Conservation (phyloP, 164 flowering plant species). For the Malania oleifera region DNA sequence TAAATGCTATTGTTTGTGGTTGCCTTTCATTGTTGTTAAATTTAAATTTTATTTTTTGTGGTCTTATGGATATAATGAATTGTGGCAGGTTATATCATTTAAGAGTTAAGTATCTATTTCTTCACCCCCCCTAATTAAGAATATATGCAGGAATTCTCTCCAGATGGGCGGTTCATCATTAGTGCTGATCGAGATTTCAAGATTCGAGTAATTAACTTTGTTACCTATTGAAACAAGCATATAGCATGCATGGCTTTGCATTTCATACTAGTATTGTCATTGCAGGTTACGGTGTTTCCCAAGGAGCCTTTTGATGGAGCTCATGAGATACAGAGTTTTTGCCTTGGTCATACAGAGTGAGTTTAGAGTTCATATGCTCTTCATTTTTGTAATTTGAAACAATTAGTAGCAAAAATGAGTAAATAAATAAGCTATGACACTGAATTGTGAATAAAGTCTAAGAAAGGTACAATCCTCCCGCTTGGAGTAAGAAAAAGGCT, state of each 20-base stretch:
- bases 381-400: not conserved
- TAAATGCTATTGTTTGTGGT: too few relatives aligned
- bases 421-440: too few relatives aligned
- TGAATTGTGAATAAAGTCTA: too few relatives aligned
- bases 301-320: conserved; percentile 68
- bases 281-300: conserved; percentile 80
- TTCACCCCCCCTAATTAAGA: too few relatives aligned
- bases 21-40: too few relatives aligned
- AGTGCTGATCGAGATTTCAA: conserved; percentile 95
- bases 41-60: too few relatives aligned
- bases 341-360: conserved; percentile 97
- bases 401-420: too few relatives aligned
- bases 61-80: too few relatives aligned
- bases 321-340: conserved; percentile 91
- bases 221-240: not conserved
- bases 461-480: too few relatives aligned
- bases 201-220: conserved; percentile 64
- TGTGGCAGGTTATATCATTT: too few relatives aligned
- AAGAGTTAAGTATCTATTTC: too few relatives aligned
- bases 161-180: conserved; percentile 70
- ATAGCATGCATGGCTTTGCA: not conserved
- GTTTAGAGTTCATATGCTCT: conserved; percentile 16
- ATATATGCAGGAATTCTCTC: conserved; percentile 78
- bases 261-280: conserved; percentile 9
- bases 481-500: too few relatives aligned